A percentile compares a stretch with the other conserved stretches of the same genome.
phyloP scores from a whole-genome alignment of 805 yeast species.

The Candida sithepensis region DNA sequence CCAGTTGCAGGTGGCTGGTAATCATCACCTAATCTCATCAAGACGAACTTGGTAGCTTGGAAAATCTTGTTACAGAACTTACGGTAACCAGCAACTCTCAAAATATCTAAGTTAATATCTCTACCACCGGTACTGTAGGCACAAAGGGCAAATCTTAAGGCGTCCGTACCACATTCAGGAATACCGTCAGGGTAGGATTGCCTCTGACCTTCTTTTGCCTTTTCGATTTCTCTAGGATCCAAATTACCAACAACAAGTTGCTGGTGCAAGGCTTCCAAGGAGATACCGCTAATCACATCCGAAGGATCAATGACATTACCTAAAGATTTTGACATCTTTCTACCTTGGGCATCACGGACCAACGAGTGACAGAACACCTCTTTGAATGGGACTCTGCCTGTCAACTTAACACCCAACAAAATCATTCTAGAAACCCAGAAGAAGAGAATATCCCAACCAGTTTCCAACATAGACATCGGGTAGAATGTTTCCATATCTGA shows the following conservation, averaged over 20 bases:
- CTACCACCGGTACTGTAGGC: constrained; percentile 99
- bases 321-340: constrained; percentile 96
- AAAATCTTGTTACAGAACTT: constrained; percentile 99
- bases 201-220: constrained; percentile 84
- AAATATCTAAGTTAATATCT: constrained; percentile 92
- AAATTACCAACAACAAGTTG: constrained; percentile 78
- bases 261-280: constrained; percentile 73
- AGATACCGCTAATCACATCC: constrained; percentile 88
- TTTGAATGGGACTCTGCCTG: constrained; percentile 87
- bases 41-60: constrained; percentile 96
- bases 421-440: constrained; percentile 99
- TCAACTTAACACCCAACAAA: constrained; percentile 81
- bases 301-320: constrained; percentile 97
- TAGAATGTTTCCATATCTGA: constrained; percentile 71
- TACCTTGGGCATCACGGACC: constrained; percentile 98
- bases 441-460: constrained; percentile 99
- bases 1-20: constrained; percentile 73
- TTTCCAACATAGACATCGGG: constrained; percentile 93
- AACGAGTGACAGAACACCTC: constrained; percentile 98
- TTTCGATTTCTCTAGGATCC: constrained; percentile 82
- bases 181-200: constrained; percentile 93
- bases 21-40: constrained; percentile 87
- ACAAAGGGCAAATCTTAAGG: constrained; percentile 95
- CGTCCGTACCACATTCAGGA: constrained; percentile 99
- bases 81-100: constrained; percentile 98